phyloP scores from a whole-genome alignment of 768 basidiomycete genomes.

The Serendipita sp. region DNA sequence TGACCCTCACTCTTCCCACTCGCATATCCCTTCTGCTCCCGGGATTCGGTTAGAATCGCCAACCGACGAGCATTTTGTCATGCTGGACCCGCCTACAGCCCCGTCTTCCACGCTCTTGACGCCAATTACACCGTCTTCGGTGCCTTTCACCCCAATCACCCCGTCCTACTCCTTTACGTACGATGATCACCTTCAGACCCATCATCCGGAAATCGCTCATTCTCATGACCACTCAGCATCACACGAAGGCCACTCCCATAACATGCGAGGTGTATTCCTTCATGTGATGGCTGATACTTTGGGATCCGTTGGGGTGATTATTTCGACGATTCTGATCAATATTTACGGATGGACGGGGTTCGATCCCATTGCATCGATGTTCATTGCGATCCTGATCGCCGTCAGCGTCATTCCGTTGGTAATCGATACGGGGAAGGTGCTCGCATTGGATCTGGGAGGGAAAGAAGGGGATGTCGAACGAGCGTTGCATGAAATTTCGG shows the following conservation, averaged over 20 bases:
- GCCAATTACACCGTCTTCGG: neutral
- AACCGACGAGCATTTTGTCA: neutral
- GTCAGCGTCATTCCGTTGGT: constrained; percentile 93
- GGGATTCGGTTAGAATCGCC: neutral
- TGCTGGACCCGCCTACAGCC: neutral
- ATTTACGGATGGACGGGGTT: constrained; percentile 98
- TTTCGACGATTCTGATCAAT: constrained; percentile 90
- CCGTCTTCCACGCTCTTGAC: neutral
- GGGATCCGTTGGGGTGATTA: constrained; percentile 94
- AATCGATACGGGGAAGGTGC: constrained; percentile 77
- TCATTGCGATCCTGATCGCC: constrained; percentile 89
- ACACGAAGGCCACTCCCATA: constrained; percentile 77
- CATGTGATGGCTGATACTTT: constrained; percentile 56
- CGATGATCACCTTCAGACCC: constrained; percentile 30
- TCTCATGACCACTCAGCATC: constrained; percentile 29
- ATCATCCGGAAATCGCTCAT: constrained; percentile 19
- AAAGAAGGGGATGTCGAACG: constrained; percentile 24
- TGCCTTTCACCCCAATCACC: constrained; percentile 35
- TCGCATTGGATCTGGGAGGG: constrained; percentile 69
- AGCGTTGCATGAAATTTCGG: constrained; percentile 24
- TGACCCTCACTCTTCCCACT: neutral
- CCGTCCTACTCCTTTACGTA: constrained; percentile 44
- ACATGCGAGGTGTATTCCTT: constrained; percentile 77
- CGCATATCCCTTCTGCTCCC: neutral
- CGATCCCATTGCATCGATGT: constrained; percentile 92